phyloP scores from a whole-genome alignment of 2,329 filamentous ascomycete species.

The Penicillium sp. region DNA sequence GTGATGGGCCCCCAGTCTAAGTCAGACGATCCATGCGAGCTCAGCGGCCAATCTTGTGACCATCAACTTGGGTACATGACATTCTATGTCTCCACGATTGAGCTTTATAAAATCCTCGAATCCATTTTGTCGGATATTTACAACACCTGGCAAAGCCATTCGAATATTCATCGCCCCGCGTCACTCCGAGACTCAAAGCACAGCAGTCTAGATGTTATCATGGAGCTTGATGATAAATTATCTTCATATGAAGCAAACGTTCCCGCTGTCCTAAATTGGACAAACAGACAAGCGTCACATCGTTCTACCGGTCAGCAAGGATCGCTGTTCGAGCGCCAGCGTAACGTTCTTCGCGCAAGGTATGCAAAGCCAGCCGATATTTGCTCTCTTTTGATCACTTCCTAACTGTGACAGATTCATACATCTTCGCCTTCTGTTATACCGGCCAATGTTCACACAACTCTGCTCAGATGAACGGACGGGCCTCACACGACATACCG shows the following conservation, averaged over 20 bases:
- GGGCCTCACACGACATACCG: constrained; percentile 15
- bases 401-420: constrained; percentile 34
- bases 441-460: constrained; percentile 44
- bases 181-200: constrained; percentile 21
- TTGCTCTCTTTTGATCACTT: background rate
- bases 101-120: constrained; percentile 41
- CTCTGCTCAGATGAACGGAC: constrained; percentile 36
- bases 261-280: constrained; percentile 36
- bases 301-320: constrained; percentile 9
- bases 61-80: constrained; percentile 29
- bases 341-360: constrained; percentile 40
- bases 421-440: constrained; percentile 42
- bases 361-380: constrained; percentile 13
- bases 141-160: constrained; percentile 36
- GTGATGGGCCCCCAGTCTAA: constrained; percentile 22
- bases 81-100: constrained; percentile 37
- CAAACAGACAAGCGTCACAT: constrained; percentile 8
- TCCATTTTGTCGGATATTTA: constrained; percentile 46
- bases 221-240: constrained; percentile 38
- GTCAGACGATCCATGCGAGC: constrained; percentile 28
- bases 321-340: constrained; percentile 33
- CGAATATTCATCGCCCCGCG: constrained; percentile 16
- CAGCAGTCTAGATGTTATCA: constrained; percentile 35
- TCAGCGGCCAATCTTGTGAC: constrained; percentile 20
- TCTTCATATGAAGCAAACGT: constrained; percentile 33